Evolutionary conservation across 129 eudicot species (phyloP).

Genomic region (Chrysanthemum seticuspe): DNA sequence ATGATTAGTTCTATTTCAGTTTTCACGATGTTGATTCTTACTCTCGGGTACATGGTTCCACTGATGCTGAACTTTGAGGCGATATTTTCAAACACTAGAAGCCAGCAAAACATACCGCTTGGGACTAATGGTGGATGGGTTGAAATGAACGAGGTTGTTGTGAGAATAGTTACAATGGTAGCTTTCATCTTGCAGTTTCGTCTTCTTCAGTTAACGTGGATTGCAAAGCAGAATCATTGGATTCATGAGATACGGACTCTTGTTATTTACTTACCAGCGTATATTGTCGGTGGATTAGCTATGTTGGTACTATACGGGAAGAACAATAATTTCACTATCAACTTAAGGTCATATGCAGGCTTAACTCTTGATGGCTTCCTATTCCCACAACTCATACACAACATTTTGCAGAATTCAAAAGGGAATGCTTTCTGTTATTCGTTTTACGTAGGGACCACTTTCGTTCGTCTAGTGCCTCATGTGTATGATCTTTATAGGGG

Average conservation of each 20-base stretch:
- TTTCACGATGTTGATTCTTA: constrained; percentile 59
- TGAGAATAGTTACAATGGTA: constrained; percentile 62
- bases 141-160: constrained; percentile 60
- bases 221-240: constrained; percentile 42
- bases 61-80: constrained; percentile 73
- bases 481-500: constrained; percentile 63
- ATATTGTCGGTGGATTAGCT: constrained; percentile 45
- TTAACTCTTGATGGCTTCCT: constrained; percentile 68
- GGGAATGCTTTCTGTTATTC: constrained; percentile 39
- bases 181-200: constrained; percentile 65
- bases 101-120: constrained; percentile 31
- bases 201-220: constrained; percentile 67
- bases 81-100: constrained; percentile 30
- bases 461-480: constrained; percentile 62
- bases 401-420: constrained; percentile 44
- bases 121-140: constrained; percentile 50
- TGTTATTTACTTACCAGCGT: constrained; percentile 35
- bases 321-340: constrained; percentile 24
- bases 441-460: constrained; percentile 62
- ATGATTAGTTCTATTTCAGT: constrained; percentile 48
- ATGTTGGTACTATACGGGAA: constrained; percentile 38
- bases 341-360: constrained; percentile 65
- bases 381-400: constrained; percentile 69
- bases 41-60: constrained; percentile 70
- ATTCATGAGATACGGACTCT: constrained; percentile 45